Percentiles rank a stretch among this genome's conserved stretches.
These are phyloP conservation scores for Juglanconis juglandina DNA, from an alignment of 2,329 filamentous ascomycete species.

Conservation along the genomic window DNA sequence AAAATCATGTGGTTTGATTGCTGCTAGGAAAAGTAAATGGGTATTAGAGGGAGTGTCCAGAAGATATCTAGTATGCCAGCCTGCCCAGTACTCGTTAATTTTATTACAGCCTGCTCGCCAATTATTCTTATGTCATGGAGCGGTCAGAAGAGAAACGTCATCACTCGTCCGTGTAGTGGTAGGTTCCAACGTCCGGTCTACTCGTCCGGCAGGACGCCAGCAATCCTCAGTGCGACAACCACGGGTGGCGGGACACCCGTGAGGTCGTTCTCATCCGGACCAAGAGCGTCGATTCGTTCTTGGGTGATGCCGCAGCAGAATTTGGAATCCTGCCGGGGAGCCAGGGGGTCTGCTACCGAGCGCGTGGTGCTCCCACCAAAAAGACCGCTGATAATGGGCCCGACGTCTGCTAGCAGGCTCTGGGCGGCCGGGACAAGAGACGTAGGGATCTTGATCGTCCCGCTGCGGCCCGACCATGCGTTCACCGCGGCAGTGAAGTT, in stretches of 20 bases:
- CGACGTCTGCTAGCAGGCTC: background rate
- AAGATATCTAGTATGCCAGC: too few relatives aligned
- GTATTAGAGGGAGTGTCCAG: too few relatives aligned
- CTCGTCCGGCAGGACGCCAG: background rate
- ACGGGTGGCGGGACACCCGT: background rate
- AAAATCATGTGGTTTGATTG: too few relatives aligned
- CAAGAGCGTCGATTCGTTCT: background rate
- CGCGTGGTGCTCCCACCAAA: background rate
- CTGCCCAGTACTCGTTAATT: too few relatives aligned
- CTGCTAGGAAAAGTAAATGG: too few relatives aligned
- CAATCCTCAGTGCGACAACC: background rate
- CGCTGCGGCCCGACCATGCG: slow-evolving; percentile 1
- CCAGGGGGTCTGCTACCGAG: background rate
- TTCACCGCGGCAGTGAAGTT: slow-evolving; percentile 10
- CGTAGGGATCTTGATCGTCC: slow-evolving; percentile 7
- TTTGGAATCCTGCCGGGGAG: background rate
- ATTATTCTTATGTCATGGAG: too few relatives aligned
- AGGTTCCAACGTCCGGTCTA: background rate
- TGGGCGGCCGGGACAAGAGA: background rate
- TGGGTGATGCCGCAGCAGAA: slow-evolving; percentile 2
- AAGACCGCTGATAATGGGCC: background rate
- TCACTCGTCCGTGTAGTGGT: too few relatives aligned
- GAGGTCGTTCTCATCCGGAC: slow-evolving; percentile 7
- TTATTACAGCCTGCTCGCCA: too few relatives aligned
- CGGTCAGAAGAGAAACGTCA: too few relatives aligned